phyloP scores from a whole-genome alignment of 2,329 filamentous ascomycete species.

The Colletotrichum echinochloae region DNA sequence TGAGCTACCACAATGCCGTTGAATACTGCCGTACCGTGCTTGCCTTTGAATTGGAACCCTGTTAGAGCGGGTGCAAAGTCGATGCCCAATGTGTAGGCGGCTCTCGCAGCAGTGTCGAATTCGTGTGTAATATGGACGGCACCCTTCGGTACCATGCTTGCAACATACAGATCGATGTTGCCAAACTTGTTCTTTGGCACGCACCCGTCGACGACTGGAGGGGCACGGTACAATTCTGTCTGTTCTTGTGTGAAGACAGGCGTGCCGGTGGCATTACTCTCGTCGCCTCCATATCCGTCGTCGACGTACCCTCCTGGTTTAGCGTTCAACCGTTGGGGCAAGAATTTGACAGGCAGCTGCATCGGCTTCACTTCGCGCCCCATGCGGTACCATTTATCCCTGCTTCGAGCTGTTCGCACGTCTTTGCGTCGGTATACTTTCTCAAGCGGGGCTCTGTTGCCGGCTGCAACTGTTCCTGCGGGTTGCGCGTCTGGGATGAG shows the following conservation, averaged over 20 bases:
- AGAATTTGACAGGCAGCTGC: constrained; percentile 85
- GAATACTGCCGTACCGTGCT: constrained; percentile 86
- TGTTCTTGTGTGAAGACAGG: constrained; percentile 73
- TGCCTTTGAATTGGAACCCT: constrained; percentile 88
- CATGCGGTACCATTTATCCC: constrained; percentile 90
- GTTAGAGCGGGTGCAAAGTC: constrained; percentile 92
- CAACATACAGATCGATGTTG: constrained; percentile 93
- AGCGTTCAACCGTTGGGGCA: constrained; percentile 62
- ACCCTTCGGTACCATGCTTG: constrained; percentile 88
- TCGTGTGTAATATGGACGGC: constrained; percentile 74
- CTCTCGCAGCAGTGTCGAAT: constrained; percentile 71
- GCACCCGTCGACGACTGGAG: constrained; percentile 78
- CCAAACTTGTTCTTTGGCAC: constrained; percentile 94
- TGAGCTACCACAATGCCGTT: constrained; percentile 81
- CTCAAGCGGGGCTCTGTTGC: constrained; percentile 73
- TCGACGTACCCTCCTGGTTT: constrained; percentile 45
- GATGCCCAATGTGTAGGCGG: constrained; percentile 80
- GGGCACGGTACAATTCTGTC: constrained; percentile 79
- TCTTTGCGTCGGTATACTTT: constrained; percentile 85
- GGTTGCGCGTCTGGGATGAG: constrained; percentile 76
- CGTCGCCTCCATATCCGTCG: constrained; percentile 58
- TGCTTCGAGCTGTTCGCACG: constrained; percentile 81
- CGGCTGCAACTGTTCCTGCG: constrained; percentile 82
- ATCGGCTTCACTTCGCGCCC: constrained; percentile 82
- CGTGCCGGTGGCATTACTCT: constrained; percentile 60